Conservation (phyloP, 2,329 filamentous ascomycete genomes). For the Bisporella sp. region DNA sequence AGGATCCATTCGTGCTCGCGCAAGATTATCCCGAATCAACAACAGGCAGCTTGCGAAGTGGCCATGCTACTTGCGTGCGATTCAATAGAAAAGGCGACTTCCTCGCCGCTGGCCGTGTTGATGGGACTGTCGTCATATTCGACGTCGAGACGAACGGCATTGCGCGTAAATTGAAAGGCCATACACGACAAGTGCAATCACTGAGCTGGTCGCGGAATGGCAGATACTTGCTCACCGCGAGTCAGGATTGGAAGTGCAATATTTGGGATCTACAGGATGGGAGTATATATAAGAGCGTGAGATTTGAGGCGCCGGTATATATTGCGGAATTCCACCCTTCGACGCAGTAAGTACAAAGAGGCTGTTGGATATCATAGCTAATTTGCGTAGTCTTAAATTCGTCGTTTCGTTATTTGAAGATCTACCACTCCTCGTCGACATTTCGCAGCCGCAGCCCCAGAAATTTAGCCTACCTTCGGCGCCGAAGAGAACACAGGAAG, state of each 20-base stretch:
- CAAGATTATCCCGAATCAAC: constrained; percentile 88
- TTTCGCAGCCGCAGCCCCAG: constrained; percentile 59
- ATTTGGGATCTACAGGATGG: constrained; percentile 81
- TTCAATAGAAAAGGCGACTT: constrained; percentile 96
- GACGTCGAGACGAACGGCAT: constrained; percentile 97
- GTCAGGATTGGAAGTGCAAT: constrained; percentile 93
- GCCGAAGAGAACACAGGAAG: constrained; percentile 66
- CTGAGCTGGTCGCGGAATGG: constrained; percentile 93
- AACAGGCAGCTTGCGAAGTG: constrained; percentile 74
- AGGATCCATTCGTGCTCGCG: constrained; percentile 63
- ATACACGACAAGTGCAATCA: constrained; percentile 89
- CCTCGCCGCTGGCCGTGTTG: constrained; percentile 85
- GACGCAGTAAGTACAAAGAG: constrained; percentile 58
- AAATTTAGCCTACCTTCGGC: constrained; percentile 76
- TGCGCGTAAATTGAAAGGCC: constrained; percentile 85
- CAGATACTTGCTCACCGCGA: constrained; percentile 83
- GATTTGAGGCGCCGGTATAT: constrained; percentile 89
- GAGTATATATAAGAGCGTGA: constrained; percentile 70
- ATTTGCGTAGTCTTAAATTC: constrained; percentile 61
- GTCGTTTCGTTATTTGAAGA: constrained; percentile 93
- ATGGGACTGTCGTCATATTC: constrained; percentile 93
- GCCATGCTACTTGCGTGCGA: constrained; percentile 61
- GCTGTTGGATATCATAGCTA: too few relatives aligned
- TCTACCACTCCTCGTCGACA: constrained; percentile 80
- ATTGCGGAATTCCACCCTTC: constrained; percentile 91